Conservation (phyloP, 495 filamentous ascomycete species). For the Hypoxylon crocopeplum region DNA sequence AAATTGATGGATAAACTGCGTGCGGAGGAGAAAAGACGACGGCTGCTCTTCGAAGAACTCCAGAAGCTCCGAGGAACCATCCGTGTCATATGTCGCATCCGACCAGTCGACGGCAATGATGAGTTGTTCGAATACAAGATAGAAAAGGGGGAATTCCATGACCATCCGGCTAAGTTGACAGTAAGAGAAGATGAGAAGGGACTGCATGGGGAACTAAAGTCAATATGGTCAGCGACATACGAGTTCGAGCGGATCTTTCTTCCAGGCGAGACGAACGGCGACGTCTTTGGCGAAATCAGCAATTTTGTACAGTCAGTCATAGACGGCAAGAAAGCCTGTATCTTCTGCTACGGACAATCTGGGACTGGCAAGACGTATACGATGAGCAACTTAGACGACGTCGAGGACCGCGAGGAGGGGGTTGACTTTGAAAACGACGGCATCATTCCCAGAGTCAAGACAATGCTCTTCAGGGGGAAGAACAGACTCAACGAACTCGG, state of each 20-base stretch:
- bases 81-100: constrained; percentile 93
- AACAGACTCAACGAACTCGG: constrained; percentile 81
- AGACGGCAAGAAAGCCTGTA: constrained; percentile 96
- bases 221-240: constrained; percentile 58
- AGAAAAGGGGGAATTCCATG: constrained; percentile 41
- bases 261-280: constrained; percentile 72
- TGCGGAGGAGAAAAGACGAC: constrained; percentile 81
- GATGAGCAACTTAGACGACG: constrained; percentile 78
- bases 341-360: constrained; percentile 97
- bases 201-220: constrained; percentile 63
- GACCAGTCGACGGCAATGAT: constrained; percentile 66
- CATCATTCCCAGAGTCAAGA: constrained; percentile 90
- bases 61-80: constrained; percentile 96
- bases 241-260: constrained; percentile 91
- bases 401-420: constrained; percentile 4
- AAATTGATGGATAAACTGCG: constrained; percentile 66
- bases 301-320: constrained; percentile 91
- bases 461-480: constrained; percentile 88
- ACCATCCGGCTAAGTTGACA: constrained; percentile 63
- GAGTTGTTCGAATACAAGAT: constrained; percentile 77
- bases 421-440: constrained; percentile 93
- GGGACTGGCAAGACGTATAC: constrained; percentile 96
- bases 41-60: constrained; percentile 91
- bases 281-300: constrained; percentile 92
- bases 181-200: constrained; percentile 65